A percentile compares a stretch with the other conserved stretches of the same genome.
Evolutionary conservation across 306 rosid species (phyloP).

Genomic region (Casuarina glauca): DNA sequence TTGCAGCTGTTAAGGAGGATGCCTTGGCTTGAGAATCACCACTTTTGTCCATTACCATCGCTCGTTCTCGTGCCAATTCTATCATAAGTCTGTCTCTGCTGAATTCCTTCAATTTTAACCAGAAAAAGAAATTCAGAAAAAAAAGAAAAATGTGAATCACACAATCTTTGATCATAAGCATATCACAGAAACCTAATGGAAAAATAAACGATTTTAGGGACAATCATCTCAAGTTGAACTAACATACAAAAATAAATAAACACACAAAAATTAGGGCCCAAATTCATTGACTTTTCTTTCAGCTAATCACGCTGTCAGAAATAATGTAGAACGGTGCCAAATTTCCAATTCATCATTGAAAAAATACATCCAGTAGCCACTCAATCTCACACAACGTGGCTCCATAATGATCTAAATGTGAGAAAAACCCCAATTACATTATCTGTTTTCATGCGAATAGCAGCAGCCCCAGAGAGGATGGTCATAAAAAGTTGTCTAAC

Average conservation of each 20-base stretch:
- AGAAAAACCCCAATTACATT: background rate
- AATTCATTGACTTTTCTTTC: no score
- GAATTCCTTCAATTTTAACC: slow-evolving; percentile 54
- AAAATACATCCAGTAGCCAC: no score
- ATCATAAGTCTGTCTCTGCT: slow-evolving; percentile 67
- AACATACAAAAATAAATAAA: background rate
- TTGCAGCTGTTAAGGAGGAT: slow-evolving; percentile 68
- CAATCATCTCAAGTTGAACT: background rate
- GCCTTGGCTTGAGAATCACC: slow-evolving; percentile 57
- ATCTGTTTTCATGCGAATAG: background rate
- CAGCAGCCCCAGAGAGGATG: background rate
- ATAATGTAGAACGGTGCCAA: no score
- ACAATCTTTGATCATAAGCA: background rate
- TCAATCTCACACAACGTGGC: background rate
- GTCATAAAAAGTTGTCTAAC: background rate
- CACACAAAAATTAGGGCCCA: no score
- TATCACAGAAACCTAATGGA: background rate
- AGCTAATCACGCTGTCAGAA: no score
- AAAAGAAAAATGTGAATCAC: background rate
- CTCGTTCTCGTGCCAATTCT: slow-evolving; percentile 74
- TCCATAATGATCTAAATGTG: background rate
- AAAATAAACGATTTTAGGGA: background rate
- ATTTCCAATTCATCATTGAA: no score
- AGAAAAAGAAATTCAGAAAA: slow-evolving; percentile 1
- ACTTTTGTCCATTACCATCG: slow-evolving; percentile 40